Conservation (phyloP, 75 land plant genomes). For the Ceratopteris richardii region DNA sequence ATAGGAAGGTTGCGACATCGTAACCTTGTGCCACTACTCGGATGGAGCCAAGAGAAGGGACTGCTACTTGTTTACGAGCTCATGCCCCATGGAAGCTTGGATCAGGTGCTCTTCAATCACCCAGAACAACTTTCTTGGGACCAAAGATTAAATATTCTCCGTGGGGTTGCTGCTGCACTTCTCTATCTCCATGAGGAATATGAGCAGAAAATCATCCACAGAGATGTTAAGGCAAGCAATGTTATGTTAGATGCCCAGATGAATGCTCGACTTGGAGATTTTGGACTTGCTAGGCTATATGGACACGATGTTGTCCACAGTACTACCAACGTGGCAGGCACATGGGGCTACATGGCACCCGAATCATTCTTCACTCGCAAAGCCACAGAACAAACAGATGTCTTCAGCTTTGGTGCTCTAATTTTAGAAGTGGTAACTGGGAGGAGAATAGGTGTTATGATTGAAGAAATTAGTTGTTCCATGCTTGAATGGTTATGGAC, state of each 20-base stretch:
- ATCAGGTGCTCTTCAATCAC: too few relatives aligned
- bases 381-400: constrained; percentile 86
- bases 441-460: constrained; percentile 44
- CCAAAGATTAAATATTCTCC: constrained; percentile 10
- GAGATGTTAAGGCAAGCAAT: constrained; percentile 70
- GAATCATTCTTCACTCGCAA: constrained; percentile 74
- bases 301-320: constrained; percentile 69
- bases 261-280: constrained; percentile 78
- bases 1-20: constrained; percentile 53
- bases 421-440: constrained; percentile 52
- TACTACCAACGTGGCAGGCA: constrained; percentile 79
- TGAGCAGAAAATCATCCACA: constrained; percentile 34
- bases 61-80: constrained; percentile 39
- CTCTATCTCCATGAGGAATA: constrained; percentile 20
- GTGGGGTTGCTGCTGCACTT: constrained; percentile 17
- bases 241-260: constrained; percentile 61
- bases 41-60: constrained; percentile 39
- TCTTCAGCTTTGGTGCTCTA: constrained; percentile 83
- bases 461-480: too few relatives aligned
- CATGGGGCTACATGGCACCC: constrained; percentile 92
- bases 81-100: constrained; percentile 52
- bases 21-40: constrained; percentile 51
- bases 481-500: constrained; percentile 88
- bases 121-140: too few relatives aligned
- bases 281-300: constrained; percentile 71